phyloP scores from a whole-genome alignment of 768 basidiomycete genomes.

The Mycena polygramma region DNA sequence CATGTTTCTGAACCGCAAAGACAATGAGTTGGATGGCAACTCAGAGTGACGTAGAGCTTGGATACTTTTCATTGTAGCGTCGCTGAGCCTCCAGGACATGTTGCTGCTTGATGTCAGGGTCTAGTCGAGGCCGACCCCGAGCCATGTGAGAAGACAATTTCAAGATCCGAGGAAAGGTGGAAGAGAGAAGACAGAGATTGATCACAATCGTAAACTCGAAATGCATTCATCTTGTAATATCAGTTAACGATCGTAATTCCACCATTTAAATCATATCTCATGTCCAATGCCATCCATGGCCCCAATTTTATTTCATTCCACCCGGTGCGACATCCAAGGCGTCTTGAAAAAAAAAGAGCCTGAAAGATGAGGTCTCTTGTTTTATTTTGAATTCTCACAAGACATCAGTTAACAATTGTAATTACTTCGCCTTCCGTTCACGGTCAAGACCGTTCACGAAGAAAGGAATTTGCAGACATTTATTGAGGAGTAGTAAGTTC shows the following conservation, averaged over 20 bases:
- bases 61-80: not conserved
- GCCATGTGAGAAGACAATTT: not conserved
- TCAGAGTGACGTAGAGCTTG: not conserved
- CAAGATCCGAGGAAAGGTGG: not conserved
- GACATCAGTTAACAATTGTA: not conserved
- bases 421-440: too few species aligned
- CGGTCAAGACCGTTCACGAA: not conserved
- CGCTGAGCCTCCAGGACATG: not conserved
- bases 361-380: not conserved
- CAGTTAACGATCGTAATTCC: constrained; percentile 10
- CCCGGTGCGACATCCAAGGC: too few species aligned
- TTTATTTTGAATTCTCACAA: too few species aligned
- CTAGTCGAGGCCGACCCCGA: not conserved
- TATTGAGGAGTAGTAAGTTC: not conserved
- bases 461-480: not conserved
- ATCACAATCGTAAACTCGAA: not conserved
- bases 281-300: not conserved
- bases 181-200: not conserved
- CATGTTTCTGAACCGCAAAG: not conserved
- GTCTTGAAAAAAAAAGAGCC: not conserved
- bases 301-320: not conserved
- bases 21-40: not conserved
- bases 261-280: constrained; percentile 1
- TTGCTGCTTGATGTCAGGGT: not conserved
- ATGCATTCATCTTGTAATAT: not conserved